phyloP scores from a whole-genome alignment of 495 filamentous ascomycete species.

The Penicilliopsis zonata region DNA sequence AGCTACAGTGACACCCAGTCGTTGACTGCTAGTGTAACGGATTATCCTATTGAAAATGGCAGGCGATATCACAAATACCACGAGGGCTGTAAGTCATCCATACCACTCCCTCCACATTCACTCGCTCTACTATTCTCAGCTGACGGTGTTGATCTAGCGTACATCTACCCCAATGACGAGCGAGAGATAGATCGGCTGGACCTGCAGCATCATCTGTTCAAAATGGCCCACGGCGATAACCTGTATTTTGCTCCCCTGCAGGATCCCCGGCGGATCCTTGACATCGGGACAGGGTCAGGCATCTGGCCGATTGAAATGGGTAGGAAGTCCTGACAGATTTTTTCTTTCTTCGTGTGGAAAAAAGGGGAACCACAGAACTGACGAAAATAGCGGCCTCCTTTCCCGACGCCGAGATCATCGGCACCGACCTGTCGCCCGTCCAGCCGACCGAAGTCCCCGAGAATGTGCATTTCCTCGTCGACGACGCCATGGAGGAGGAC shows the following conservation, averaged over 20 bases:
- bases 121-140: too few species aligned
- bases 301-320: constrained; percentile 60
- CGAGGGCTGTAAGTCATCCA: constrained; percentile 34
- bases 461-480: constrained; percentile 49
- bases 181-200: constrained; percentile 43
- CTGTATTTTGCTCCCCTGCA: constrained; percentile 47
- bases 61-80: constrained; percentile 45
- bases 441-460: constrained; percentile 45
- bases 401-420: constrained; percentile 43
- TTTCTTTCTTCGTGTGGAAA: constrained; percentile 2
- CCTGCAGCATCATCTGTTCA: constrained; percentile 49
- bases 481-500: constrained; percentile 38
- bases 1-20: constrained; percentile 38
- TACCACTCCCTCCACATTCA: too few species aligned
- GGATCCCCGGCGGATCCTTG: constrained; percentile 47
- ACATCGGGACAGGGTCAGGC: constrained; percentile 59
- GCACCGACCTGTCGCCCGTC: constrained; percentile 52
- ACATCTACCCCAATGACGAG: constrained; percentile 47
- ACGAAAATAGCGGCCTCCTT: constrained; percentile 41
- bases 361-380: too few species aligned
- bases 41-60: constrained; percentile 43
- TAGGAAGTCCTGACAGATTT: constrained; percentile 13
- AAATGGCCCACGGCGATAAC: constrained; percentile 32
- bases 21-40: constrained; percentile 35
- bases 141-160: too few species aligned